Percentiles rank a stretch among this genome's conserved stretches.
These are phyloP conservation scores for Entomortierella chlamydospora DNA, from an alignment of 192 early-diverging fungal genomes.

Conservation along the genomic window DNA sequence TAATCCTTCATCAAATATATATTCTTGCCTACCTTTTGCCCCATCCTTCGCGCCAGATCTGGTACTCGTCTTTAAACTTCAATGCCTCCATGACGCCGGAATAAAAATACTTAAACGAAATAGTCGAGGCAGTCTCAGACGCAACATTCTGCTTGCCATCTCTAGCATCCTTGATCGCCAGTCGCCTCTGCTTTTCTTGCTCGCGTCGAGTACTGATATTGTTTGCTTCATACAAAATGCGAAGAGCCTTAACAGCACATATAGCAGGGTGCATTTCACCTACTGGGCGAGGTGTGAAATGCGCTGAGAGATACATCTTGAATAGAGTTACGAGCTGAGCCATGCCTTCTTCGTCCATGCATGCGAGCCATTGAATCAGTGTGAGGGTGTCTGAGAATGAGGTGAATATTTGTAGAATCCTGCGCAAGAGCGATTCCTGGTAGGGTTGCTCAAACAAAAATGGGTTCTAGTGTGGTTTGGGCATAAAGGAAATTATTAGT, in stretches of 20 bases:
- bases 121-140: conserved; percentile 29
- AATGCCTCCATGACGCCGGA: conserved; percentile 57
- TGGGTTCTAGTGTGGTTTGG: conserved; percentile 60
- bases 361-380: conserved; percentile 64
- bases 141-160: neutral
- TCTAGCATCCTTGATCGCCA: conserved; percentile 60
- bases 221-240: conserved; percentile 67
- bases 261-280: conserved; percentile 61
- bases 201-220: conserved; percentile 50
- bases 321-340: conserved; percentile 57
- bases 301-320: conserved; percentile 61
- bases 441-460: conserved; percentile 58
- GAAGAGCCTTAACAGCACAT: conserved; percentile 60
- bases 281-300: conserved; percentile 55
- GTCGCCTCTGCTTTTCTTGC: conserved; percentile 40
- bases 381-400: conserved; percentile 47
- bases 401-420: conserved; percentile 58
- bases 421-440: conserved; percentile 60
- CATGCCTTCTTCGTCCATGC: conserved; percentile 58
- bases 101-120: conserved; percentile 51
- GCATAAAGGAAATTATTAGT: neutral
- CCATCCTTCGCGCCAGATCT: conserved; percentile 71
- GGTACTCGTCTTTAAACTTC: conserved; percentile 85
- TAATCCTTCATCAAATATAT: neutral
- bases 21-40: conserved; percentile 45